phyloP scores from a whole-genome alignment of 2,329 filamentous ascomycete genomes.

The Huntiella omanensis region DNA sequence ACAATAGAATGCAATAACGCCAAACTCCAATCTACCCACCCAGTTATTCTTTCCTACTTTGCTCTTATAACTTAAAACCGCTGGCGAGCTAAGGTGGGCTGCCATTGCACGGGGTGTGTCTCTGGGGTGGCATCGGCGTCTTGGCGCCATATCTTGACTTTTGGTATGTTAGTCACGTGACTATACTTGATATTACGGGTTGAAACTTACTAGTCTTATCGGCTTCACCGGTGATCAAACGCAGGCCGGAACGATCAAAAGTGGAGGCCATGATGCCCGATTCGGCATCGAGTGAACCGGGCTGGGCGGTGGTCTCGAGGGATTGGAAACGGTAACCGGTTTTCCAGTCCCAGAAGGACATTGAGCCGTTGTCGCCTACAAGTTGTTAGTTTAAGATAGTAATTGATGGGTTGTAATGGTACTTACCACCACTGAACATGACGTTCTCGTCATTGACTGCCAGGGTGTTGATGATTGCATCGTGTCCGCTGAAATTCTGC shows the following conservation, averaged over 20 bases:
- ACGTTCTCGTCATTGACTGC: slow-evolving; percentile 90
- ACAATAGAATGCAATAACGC: too few species aligned
- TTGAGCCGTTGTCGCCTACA: slow-evolving; percentile 69
- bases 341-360: slow-evolving; percentile 99
- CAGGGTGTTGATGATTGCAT: slow-evolving; percentile 87
- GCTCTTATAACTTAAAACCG: slow-evolving; percentile 3
- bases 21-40: too few species aligned
- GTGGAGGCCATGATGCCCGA: slow-evolving; percentile 87
- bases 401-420: background rate
- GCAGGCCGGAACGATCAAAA: slow-evolving; percentile 73
- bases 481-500: slow-evolving; percentile 97
- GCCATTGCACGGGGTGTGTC: slow-evolving; percentile 84
- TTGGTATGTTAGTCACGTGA: background rate
- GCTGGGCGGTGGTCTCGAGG: slow-evolving; percentile 80
- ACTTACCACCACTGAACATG: slow-evolving; percentile 62
- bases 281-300: slow-evolving; percentile 83
- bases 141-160: slow-evolving; percentile 88
- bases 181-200: background rate
- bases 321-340: slow-evolving; percentile 81
- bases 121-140: slow-evolving; percentile 83
- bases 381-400: background rate
- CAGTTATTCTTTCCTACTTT: background rate
- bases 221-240: slow-evolving; percentile 83
- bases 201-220: slow-evolving; percentile 65
- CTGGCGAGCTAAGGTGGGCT: slow-evolving; percentile 34